phyloP scores from a whole-genome alignment of 495 filamentous ascomycete genomes.

The Aspergillus kassunensis region DNA sequence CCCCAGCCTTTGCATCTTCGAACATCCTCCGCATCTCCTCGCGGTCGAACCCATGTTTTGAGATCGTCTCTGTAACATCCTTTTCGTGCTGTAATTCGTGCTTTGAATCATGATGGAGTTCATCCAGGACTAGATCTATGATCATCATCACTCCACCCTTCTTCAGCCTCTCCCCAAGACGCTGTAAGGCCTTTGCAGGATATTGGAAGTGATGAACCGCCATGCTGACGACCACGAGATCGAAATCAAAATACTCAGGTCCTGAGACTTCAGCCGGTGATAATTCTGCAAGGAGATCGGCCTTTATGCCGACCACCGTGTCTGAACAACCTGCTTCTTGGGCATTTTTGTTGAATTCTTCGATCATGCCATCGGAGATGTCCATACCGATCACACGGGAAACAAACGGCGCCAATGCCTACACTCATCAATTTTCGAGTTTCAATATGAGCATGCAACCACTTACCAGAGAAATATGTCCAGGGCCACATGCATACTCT shows the following conservation, averaged over 20 bases:
- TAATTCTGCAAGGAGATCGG: constrained; percentile 49
- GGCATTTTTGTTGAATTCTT: constrained; percentile 49
- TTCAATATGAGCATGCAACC: not conserved
- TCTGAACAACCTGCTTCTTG: constrained; percentile 37
- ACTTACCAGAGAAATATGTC: constrained; percentile 53
- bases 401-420: constrained; percentile 58
- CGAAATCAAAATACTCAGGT: constrained; percentile 55
- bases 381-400: constrained; percentile 62
- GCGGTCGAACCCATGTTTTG: constrained; percentile 55
- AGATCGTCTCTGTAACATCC: constrained; percentile 41
- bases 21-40: constrained; percentile 51
- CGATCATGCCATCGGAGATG: constrained; percentile 63
- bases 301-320: constrained; percentile 54
- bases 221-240: constrained; percentile 60
- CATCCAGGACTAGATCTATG: constrained; percentile 55
- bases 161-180: constrained; percentile 56
- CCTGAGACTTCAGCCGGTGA: constrained; percentile 36
- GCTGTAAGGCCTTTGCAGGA: constrained; percentile 49
- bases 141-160: constrained; percentile 62
- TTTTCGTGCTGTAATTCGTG: constrained; percentile 16
- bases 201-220: constrained; percentile 73
- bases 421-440: not conserved
- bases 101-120: constrained; percentile 24
- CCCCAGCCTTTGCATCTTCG: constrained; percentile 44
- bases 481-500: constrained; percentile 76